Evolutionary conservation across 345 rosid species (phyloP).

Genomic region (Clausena lansium): DNA sequence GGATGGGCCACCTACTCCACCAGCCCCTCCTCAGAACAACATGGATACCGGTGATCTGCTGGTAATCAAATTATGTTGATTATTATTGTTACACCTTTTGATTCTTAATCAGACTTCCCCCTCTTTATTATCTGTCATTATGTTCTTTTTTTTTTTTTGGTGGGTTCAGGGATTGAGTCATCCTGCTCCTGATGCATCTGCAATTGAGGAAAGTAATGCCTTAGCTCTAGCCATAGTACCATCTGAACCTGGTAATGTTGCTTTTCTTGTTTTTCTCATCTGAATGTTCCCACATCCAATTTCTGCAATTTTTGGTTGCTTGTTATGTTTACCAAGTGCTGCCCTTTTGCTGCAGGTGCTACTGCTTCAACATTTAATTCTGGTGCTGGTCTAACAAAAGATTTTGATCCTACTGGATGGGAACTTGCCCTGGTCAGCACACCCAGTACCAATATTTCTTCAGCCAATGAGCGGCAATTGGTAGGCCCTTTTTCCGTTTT

Average conservation of each 20-base stretch:
- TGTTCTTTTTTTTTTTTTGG: conserved; percentile 5
- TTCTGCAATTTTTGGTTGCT: background rate
- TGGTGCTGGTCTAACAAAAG: conserved; percentile 48
- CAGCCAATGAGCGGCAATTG: conserved; percentile 80
- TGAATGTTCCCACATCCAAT: background rate
- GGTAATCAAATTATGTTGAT: conserved; percentile 38
- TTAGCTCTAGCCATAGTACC: conserved; percentile 89
- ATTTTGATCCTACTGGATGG: conserved; percentile 93
- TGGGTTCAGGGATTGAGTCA: conserved; percentile 65
- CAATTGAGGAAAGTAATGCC: conserved; percentile 87
- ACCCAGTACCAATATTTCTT: conserved; percentile 71
- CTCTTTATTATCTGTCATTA: background rate
- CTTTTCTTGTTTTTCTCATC: conserved; percentile 1
- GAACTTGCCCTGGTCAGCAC: conserved; percentile 86
- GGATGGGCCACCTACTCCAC: conserved; percentile 38
- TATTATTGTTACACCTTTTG: background rate
- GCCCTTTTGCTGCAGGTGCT: conserved; percentile 36
- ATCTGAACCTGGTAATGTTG: conserved; percentile 47
- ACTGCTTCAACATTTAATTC: conserved; percentile 50
- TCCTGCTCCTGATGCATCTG: conserved; percentile 53
- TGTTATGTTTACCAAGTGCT: background rate
- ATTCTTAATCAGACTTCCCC: background rate
- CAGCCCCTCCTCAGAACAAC: conserved; percentile 54
- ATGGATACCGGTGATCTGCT: conserved; percentile 73
- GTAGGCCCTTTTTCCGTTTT: conserved; percentile 38